Evolutionary conservation across 2,329 filamentous ascomycete genomes (phyloP).

Genomic region (Teratosphaeria gauchensis): DNA sequence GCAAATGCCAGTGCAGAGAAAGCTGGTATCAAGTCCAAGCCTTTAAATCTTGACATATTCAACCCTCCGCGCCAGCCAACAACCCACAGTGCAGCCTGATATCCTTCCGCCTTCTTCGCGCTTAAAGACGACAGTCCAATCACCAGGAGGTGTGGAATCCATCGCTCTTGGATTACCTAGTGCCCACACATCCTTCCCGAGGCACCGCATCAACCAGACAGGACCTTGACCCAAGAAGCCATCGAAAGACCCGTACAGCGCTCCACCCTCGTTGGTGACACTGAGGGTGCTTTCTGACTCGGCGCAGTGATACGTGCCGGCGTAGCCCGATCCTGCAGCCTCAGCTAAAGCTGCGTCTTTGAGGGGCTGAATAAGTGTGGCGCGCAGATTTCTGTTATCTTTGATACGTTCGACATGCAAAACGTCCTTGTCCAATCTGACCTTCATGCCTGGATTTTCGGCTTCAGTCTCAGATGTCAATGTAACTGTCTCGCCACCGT

Average conservation of each 20-base stretch:
- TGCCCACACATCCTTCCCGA: conserved; percentile 33
- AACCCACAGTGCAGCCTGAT: conserved; percentile 27
- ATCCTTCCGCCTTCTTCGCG: conserved; percentile 14
- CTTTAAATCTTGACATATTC: conserved; percentile 11
- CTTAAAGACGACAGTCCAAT: conserved; percentile 34
- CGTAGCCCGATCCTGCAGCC: conserved; percentile 3
- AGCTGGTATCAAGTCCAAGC: too few relatives aligned
- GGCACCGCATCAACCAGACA: conserved; percentile 27
- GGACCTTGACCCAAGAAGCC: conserved; percentile 34
- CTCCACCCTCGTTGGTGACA: conserved; percentile 25
- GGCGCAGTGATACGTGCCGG: conserved; percentile 27
- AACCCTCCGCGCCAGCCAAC: conserved; percentile 31
- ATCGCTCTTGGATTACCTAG: conserved; percentile 32
- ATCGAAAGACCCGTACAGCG: conserved; percentile 35
- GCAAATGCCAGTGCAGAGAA: too few relatives aligned
- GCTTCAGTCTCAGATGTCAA: conserved; percentile 11
- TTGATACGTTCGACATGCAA: conserved; percentile 10
- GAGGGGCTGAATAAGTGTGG: conserved; percentile 1
- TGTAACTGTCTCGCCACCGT: conserved; percentile 15
- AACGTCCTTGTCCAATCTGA: conserved; percentile 23
- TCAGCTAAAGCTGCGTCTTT: neutral
- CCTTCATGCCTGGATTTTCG: conserved; percentile 17
- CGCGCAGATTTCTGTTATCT: conserved; percentile 13
- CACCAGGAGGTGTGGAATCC: conserved; percentile 33
- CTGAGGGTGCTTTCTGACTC: conserved; percentile 31